Evolutionary conservation across 345 rosid species (phyloP), one percentile per base, ranked within the genome.

Genomic region (Citrus australasica): DNA sequence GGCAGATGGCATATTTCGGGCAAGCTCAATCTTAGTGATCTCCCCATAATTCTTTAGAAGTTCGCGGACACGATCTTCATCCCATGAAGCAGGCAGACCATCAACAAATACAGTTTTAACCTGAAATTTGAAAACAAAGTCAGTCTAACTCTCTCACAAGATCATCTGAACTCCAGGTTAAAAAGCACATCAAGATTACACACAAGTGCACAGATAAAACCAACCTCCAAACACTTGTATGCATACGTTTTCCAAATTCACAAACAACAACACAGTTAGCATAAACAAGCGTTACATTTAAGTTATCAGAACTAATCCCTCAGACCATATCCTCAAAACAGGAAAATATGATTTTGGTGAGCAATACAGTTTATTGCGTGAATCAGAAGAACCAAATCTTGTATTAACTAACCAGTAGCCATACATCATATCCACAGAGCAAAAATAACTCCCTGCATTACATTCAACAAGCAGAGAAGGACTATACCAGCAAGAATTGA

Each of bases 1-100:
- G 28, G 98, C 99, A 81, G 97, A 91, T 77, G 98, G 98, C 99
- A 96, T 94, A 73, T 92, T 96, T 70, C 98, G 89, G 1, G 99
- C 97, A 90, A 96, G 99, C 86, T 96, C 99, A 77, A 96, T 74
- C 87, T 92, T 96, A 79, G 90, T 98, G 78, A 96, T 81, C 79
- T 86, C 88, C 40, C 99, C 99, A 81, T 89, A 92, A 71, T 74
- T 84, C 87, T 90, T 92, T 38, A 94, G 80, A 65, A 92, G 84
- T 58, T 90, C 89, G 32, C 88, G 85, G 58, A 96, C 94, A 79
- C 78, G 90, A 79, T 96, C 97, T 83, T 96, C 99, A 81, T 90
- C 97, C 99, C 99, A 96, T 64, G 98, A 85, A 24, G 98, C 89
- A 80, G 94, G 89, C 37, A 96, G 86, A 28, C 99, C 95, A 84